These are phyloP conservation scores for Claviceps cyperi DNA, from an alignment of 2,329 filamentous ascomycete genomes.

Conservation along the genomic window DNA sequence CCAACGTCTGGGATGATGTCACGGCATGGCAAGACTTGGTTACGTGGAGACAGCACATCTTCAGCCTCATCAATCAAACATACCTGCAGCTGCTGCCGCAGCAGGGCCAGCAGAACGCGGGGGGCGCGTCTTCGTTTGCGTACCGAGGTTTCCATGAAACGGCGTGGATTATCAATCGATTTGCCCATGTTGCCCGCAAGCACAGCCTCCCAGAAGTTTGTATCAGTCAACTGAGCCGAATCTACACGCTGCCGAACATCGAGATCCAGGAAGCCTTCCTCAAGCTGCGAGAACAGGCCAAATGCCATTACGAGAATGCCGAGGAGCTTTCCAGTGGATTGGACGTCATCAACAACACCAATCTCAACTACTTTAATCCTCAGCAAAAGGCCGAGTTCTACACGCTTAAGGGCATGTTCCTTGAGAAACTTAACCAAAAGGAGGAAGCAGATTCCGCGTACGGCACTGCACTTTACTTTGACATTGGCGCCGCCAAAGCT, in stretches of 20 bases:
- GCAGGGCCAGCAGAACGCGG: slow-evolving; percentile 59
- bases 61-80: slow-evolving; percentile 88
- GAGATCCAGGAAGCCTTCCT: slow-evolving; percentile 99
- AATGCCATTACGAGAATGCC: slow-evolving; percentile 95
- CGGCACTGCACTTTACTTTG: slow-evolving; percentile 88
- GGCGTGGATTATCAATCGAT: slow-evolving; percentile 98
- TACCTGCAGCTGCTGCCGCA: slow-evolving; percentile 76
- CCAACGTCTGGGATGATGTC: slow-evolving; percentile 99
- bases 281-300: slow-evolving; percentile 95
- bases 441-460: slow-evolving; percentile 89
- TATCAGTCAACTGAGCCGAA: slow-evolving; percentile 90
- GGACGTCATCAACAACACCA: slow-evolving; percentile 99
- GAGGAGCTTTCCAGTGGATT: slow-evolving; percentile 83
- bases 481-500: slow-evolving; percentile 87
- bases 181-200: slow-evolving; percentile 93
- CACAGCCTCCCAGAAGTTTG: slow-evolving; percentile 94
- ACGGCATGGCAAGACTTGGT: slow-evolving; percentile 98
- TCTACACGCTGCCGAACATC: slow-evolving; percentile 97
- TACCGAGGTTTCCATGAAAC: slow-evolving; percentile 98
- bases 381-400: slow-evolving; percentile 98
- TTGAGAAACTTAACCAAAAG: slow-evolving; percentile 83
- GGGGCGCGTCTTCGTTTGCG: slow-evolving; percentile 75
- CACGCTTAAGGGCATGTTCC: slow-evolving; percentile 97
- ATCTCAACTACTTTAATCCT: slow-evolving; percentile 92
- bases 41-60: slow-evolving; percentile 99